Base-by-base conservation (phyloP, 306 rosid species). In the Corylus heterophylla region DNA sequence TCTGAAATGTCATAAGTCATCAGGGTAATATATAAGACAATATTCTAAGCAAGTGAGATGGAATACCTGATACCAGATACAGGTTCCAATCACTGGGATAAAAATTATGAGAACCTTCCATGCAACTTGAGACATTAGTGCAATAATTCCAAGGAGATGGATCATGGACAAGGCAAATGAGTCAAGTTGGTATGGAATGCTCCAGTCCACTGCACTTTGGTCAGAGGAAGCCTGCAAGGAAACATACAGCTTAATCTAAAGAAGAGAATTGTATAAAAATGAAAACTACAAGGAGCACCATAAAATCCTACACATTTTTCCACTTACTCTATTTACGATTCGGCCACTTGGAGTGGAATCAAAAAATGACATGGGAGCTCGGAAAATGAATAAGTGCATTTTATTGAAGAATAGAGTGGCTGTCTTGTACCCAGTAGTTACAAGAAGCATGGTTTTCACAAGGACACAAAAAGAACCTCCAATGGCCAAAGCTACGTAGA, bases 321-420 rank as follows among this genome's bases (percentile, higher is more conserved):
- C 71, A 69, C 89, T 80, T 78, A 91, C 93, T 75, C 90, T 85
- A 54, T 87, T 89, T 63, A 87, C 82, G 80, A 89, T 89, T 81
- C 90, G 74, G 56, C 91, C 91, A 81, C 93, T 91, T 39, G 93
- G 93, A 35, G 96, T 91, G 69, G 96, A 74, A 83, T 91, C 93
- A 10, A 89, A 89, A 82, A 91, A 89, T 7, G 91, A 89, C 93
- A 89, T 87, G 55, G 96, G 91, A 5, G 96, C 89, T 0, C 89
- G 86, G 50, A 91, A 91, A 81, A 91, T 79, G 87, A 89, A 62
- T 3, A 37, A 3, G 59, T 91, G 90, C 96, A 91, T 91, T 80
- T 86, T 87, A 50, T 76, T 73, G 74, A 89, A 91, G 74, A 91
- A 89, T 51, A 85, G 5, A 35, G 87, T 91, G 16, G 91, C 90